Conservation (phyloP, 1,284 basidiomycete genomes). For the Pseudozyma pruni region DNA sequence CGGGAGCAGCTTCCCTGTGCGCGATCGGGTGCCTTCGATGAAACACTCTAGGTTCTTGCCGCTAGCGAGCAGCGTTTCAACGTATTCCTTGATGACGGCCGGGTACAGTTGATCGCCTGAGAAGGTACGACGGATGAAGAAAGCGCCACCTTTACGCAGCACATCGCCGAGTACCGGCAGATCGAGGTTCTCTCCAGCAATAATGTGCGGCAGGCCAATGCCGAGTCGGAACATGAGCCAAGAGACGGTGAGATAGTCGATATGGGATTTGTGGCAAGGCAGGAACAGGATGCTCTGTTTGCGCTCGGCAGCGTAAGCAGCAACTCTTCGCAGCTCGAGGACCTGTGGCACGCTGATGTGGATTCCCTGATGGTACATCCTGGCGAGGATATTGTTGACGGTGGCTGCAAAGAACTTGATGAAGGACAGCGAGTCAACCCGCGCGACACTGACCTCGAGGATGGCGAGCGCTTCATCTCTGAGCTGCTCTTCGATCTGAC, state of each 20-base stretch:
- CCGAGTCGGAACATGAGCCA: conserved; percentile 68
- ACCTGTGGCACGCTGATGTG: conserved; percentile 63
- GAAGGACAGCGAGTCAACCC: conserved; percentile 58
- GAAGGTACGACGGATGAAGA: conserved; percentile 68
- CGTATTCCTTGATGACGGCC: conserved; percentile 68
- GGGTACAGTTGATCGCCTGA: conserved; percentile 68
- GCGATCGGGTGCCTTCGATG: conserved; percentile 68
- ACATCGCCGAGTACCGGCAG: conserved; percentile 65
- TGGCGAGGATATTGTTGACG: conserved; percentile 67
- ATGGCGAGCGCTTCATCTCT: conserved; percentile 54
- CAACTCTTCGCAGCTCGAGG: conserved; percentile 61
- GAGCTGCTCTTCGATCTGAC: conserved; percentile 58
- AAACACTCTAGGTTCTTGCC: conserved; percentile 68
- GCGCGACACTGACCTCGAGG: conserved; percentile 50
- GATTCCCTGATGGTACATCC: conserved; percentile 67
- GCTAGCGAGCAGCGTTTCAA: conserved; percentile 64
- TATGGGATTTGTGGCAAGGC: conserved; percentile 69
- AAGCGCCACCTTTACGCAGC: conserved; percentile 67
- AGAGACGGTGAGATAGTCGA: conserved; percentile 63
- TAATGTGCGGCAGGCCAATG: conserved; percentile 67
- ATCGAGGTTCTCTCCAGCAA: conserved; percentile 68
- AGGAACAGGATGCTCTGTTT: conserved; percentile 68
- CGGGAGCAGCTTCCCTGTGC: conserved; percentile 68
- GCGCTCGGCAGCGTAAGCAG: conserved; percentile 61
- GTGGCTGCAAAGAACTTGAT: conserved; percentile 53